A percentile compares a stretch with the other conserved stretches of the same genome.
Conservation (phyloP, 225 moss, liverwort and hornwort genomes). For the Lunularia cruciata region DNA sequence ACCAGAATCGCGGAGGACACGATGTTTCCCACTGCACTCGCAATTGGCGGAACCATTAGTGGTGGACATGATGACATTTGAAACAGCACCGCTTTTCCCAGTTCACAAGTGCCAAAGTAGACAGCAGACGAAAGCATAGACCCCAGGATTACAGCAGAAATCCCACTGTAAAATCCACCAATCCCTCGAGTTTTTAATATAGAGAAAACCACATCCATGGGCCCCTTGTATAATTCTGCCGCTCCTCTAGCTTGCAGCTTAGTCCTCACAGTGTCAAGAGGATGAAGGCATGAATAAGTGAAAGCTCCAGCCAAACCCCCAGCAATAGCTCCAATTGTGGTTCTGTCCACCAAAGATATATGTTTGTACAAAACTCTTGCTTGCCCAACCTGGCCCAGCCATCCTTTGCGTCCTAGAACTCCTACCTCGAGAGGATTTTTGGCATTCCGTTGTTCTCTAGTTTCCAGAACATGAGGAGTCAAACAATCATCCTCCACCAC, state of each 20-base stretch:
- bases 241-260: slow-evolving; percentile 51
- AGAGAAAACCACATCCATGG: slow-evolving; percentile 37
- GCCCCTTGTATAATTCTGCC: slow-evolving; percentile 39
- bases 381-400: slow-evolving; percentile 42
- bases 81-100: slow-evolving; percentile 43
- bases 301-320: slow-evolving; percentile 55
- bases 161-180: slow-evolving; percentile 52
- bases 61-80: slow-evolving; percentile 38
- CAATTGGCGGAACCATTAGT: slow-evolving; percentile 47
- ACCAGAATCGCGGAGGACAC: slow-evolving; percentile 50
- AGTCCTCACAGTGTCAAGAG: slow-evolving; percentile 54
- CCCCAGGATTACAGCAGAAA: slow-evolving; percentile 52
- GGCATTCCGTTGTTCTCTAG: slow-evolving; percentile 8
- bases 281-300: slow-evolving; percentile 53
- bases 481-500: slow-evolving; percentile 10
- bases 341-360: slow-evolving; percentile 43
- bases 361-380: slow-evolving; percentile 51
- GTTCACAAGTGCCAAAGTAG: slow-evolving; percentile 54
- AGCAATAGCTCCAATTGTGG: slow-evolving; percentile 51
- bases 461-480: slow-evolving; percentile 20
- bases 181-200: slow-evolving; percentile 44
- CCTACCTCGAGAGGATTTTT: slow-evolving; percentile 12
- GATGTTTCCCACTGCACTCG: slow-evolving; percentile 52
- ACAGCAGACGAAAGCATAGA: slow-evolving; percentile 53
- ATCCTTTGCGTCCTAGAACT: slow-evolving; percentile 15